These are phyloP conservation scores for Agapanthus africanus DNA, from an alignment of 106 monocot genomes.

Conservation along the genomic window DNA sequence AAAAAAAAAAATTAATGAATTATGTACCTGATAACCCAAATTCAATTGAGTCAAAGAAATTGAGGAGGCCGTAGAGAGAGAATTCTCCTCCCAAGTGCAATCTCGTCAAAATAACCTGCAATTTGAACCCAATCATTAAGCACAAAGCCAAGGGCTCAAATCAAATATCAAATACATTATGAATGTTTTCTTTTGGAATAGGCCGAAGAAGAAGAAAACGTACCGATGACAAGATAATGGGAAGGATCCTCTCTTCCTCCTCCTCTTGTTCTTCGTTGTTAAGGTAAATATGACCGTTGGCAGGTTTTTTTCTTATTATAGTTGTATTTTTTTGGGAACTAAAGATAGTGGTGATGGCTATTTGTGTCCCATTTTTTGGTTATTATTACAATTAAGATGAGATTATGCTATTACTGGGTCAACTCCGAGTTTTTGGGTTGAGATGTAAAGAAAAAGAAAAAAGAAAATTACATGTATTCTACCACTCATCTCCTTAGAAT, in stretches of 20 bases:
- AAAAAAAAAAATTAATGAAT: background rate
- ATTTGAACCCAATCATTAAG: background rate
- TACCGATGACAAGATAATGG: conserved; percentile 6
- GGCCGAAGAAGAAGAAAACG: background rate
- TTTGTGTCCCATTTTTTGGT: background rate
- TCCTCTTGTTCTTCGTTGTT: background rate
- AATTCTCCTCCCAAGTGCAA: conserved; percentile 1
- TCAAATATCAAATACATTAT: too few relatives aligned
- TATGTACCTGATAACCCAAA: background rate
- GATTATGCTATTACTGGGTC: background rate
- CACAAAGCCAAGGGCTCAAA: background rate
- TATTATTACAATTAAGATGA: background rate
- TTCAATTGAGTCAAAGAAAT: background rate
- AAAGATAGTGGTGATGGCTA: background rate
- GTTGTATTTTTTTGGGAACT: background rate
- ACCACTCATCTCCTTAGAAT: too few relatives aligned
- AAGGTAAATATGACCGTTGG: background rate
- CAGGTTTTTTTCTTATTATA: background rate
- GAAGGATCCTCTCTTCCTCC: conserved; percentile 5
- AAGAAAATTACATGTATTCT: too few relatives aligned
- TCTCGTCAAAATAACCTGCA: conserved; percentile 3
- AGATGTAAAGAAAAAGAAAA: background rate
- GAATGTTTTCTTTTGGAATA: background rate
- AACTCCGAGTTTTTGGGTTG: background rate
- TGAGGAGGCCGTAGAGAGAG: background rate